Evolutionary conservation across 2,329 filamentous ascomycete species (phyloP).

Genomic region (Aspergillus sp.): DNA sequence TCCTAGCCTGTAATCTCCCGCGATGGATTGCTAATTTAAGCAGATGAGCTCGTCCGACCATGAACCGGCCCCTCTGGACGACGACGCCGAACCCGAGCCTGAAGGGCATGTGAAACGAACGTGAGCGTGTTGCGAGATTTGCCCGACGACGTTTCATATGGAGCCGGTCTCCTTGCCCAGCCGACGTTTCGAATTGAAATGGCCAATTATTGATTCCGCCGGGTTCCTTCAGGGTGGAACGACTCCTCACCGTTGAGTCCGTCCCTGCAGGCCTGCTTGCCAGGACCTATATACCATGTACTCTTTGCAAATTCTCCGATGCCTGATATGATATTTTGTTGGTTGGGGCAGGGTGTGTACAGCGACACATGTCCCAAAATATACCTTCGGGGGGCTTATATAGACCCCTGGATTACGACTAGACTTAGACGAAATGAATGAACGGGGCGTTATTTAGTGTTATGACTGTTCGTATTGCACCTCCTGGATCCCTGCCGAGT

Average conservation of each 20-base stretch:
- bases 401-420: constrained; percentile 2
- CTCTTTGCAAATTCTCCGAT: background rate
- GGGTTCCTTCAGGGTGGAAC: too few species aligned
- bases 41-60: constrained; percentile 29
- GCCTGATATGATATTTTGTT: background rate
- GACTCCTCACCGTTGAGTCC: too few species aligned
- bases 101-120: constrained; percentile 28
- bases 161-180: background rate
- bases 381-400: background rate
- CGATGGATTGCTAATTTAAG: constrained; percentile 10
- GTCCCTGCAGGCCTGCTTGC: background rate
- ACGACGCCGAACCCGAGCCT: constrained; percentile 16
- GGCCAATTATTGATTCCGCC: too few species aligned
- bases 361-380: background rate
- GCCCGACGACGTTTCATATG: background rate
- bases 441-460: background rate
- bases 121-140: constrained; percentile 8
- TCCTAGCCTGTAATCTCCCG: background rate
- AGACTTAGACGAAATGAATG: constrained; percentile 1
- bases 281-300: background rate
- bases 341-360: background rate
- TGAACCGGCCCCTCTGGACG: constrained; percentile 11
- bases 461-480: too few species aligned
- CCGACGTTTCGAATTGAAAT: background rate
- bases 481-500: too few species aligned